These are phyloP conservation scores for Daldinia vernicosa DNA, from an alignment of 495 filamentous ascomycete genomes.

Conservation along the genomic window DNA sequence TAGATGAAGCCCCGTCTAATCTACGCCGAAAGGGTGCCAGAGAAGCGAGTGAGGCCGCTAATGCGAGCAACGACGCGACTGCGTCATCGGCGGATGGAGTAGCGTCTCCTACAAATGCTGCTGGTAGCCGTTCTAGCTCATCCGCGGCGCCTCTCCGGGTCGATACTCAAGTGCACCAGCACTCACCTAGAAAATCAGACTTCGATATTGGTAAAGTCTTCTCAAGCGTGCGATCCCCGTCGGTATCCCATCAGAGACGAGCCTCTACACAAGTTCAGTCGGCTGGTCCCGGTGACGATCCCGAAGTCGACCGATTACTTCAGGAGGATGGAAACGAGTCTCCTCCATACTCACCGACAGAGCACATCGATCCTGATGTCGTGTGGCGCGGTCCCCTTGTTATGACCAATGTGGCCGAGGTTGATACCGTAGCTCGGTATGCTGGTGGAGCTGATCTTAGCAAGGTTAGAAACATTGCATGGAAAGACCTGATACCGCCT, in stretches of 20 bases:
- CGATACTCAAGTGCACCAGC: slow-evolving; percentile 55
- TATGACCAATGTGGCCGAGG: slow-evolving; percentile 79
- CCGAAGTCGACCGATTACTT: slow-evolving; percentile 89
- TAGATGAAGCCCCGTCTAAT: slow-evolving; percentile 52
- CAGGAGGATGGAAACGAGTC: slow-evolving; percentile 86
- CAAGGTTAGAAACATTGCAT: slow-evolving; percentile 68
- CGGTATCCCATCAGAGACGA: slow-evolving; percentile 56
- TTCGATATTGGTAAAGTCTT: slow-evolving; percentile 80
- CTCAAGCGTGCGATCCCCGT: slow-evolving; percentile 70
- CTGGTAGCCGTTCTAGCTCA: slow-evolving; percentile 36
- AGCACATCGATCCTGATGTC: slow-evolving; percentile 71
- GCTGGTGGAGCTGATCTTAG: slow-evolving; percentile 80
- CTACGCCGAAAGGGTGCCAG: slow-evolving; percentile 51
- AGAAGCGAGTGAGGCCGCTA: slow-evolving; percentile 45
- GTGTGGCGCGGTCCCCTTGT: slow-evolving; percentile 83
- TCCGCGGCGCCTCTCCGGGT: slow-evolving; percentile 55
- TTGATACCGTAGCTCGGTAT: slow-evolving; percentile 79
- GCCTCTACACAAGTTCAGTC: slow-evolving; percentile 55
- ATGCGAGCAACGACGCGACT: slow-evolving; percentile 41
- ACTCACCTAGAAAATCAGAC: slow-evolving; percentile 57
- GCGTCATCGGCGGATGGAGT: slow-evolving; percentile 43
- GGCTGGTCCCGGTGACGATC: slow-evolving; percentile 68
- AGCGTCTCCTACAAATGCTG: slow-evolving; percentile 32
- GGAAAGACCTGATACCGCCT: slow-evolving; percentile 71
- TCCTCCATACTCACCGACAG: slow-evolving; percentile 81